These are phyloP conservation scores for Rosa persica DNA, from an alignment of 306 rosid genomes.

Conservation along the genomic window DNA sequence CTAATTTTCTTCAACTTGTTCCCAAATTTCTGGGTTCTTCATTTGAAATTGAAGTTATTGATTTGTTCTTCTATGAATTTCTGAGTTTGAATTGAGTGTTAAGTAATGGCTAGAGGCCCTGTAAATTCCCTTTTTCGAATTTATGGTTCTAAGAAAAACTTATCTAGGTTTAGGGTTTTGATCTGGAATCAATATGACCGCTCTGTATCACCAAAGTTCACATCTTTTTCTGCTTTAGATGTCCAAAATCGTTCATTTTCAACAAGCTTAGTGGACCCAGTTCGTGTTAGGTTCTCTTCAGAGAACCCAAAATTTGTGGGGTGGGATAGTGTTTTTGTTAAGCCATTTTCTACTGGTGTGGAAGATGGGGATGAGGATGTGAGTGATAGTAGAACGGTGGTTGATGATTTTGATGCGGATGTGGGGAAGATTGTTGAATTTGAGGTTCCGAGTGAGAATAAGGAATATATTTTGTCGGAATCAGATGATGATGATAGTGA, in stretches of 20 bases:
- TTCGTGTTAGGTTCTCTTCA: neutral
- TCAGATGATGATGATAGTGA: constrained; percentile 8
- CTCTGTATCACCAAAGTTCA: constrained; percentile 18
- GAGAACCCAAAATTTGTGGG: constrained; percentile 32
- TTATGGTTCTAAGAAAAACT: constrained; percentile 42
- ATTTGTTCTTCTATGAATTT: neutral
- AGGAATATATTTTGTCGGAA: constrained; percentile 15
- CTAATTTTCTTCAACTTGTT: neutral
- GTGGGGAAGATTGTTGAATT: constrained; percentile 36
- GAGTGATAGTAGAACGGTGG: constrained; percentile 3
- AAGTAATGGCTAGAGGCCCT: constrained; percentile 62
- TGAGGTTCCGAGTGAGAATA: constrained; percentile 31
- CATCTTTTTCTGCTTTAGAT: constrained; percentile 17
- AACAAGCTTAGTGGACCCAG: constrained; percentile 26
- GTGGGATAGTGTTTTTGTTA: constrained; percentile 13
- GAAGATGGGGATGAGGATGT: constrained; percentile 22
- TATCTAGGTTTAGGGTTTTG: constrained; percentile 37
- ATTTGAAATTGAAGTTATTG: neutral
- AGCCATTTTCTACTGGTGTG: constrained; percentile 41
- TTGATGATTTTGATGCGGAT: constrained; percentile 50
- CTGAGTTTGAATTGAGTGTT: neutral
- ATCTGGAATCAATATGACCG: constrained; percentile 30
- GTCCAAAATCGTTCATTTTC: constrained; percentile 32
- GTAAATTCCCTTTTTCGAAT: constrained; percentile 43
- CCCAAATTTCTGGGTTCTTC: neutral